Percentiles rank a stretch among this genome's conserved stretches.
phyloP scores from a whole-genome alignment of 129 eudicot genomes.

The Helichrysum umbraculigerum region DNA sequence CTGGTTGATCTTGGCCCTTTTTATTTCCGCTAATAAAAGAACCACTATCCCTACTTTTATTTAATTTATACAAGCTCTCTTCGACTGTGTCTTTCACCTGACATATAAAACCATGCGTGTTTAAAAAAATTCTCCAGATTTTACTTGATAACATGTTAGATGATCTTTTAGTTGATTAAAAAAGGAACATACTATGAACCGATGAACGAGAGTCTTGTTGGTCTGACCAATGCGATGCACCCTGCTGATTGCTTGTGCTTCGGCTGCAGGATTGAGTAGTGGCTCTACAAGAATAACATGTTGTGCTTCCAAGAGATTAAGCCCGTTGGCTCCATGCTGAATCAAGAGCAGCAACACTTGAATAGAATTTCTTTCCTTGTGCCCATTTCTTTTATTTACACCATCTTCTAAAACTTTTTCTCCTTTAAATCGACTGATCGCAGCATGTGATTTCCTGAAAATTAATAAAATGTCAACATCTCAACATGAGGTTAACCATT shows the following conservation, averaged over 20 bases:
- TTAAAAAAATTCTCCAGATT: background rate
- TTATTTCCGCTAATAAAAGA: slow-evolving; percentile 76
- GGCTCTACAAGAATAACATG: slow-evolving; percentile 98
- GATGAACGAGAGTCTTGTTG: slow-evolving; percentile 80
- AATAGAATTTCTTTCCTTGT: slow-evolving; percentile 38
- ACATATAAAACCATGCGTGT: slow-evolving; percentile 7
- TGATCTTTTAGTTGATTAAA: background rate
- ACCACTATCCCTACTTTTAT: slow-evolving; percentile 61
- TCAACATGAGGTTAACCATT: too few species aligned
- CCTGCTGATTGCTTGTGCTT: slow-evolving; percentile 95
- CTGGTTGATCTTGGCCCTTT: slow-evolving; percentile 89
- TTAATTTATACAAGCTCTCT: slow-evolving; percentile 84
- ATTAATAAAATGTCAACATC: background rate
- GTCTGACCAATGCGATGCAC: slow-evolving; percentile 94
- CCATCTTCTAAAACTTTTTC: slow-evolving; percentile 30
- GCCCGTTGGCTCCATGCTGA: slow-evolving; percentile 97
- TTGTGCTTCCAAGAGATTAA: slow-evolving; percentile 95
- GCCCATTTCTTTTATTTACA: slow-evolving; percentile 22
- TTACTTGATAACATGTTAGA: background rate
- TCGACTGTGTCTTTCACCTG: slow-evolving; percentile 92
- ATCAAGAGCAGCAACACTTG: slow-evolving; percentile 78
- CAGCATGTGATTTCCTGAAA: slow-evolving; percentile 77
- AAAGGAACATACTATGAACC: slow-evolving; percentile 67
- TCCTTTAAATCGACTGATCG: slow-evolving; percentile 80
- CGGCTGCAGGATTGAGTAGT: slow-evolving; percentile 92